These are phyloP conservation scores for Protomyces gravidus DNA, from an alignment of 1,139 yeast species.

Conservation along the genomic window DNA sequence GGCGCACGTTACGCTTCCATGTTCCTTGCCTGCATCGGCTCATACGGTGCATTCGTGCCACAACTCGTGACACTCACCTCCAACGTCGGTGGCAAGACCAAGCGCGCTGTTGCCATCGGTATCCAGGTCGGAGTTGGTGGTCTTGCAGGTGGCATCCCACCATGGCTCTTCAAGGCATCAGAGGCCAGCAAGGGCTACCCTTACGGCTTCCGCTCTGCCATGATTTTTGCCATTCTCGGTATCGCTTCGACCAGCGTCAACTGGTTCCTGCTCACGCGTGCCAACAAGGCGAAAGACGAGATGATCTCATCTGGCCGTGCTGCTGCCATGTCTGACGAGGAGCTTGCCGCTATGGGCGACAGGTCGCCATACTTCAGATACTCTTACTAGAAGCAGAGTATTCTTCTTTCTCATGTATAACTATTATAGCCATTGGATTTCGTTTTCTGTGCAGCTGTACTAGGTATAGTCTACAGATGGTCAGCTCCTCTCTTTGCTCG, in stretches of 20 bases:
- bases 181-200: slow-evolving; percentile 51
- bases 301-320: slow-evolving; percentile 12
- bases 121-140: slow-evolving; percentile 36
- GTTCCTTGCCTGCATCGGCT: slow-evolving; percentile 24
- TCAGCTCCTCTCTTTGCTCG: no score
- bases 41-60: not conserved
- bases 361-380: slow-evolving; percentile 26
- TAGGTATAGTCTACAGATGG: no score
- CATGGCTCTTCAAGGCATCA: slow-evolving; percentile 40
- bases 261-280: slow-evolving; percentile 40
- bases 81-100: slow-evolving; percentile 8
- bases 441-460: not conserved
- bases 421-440: not conserved
- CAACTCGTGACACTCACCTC: not conserved
- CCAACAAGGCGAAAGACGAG: slow-evolving; percentile 38
- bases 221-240: slow-evolving; percentile 48
- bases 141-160: slow-evolving; percentile 4
- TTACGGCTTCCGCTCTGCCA: slow-evolving; percentile 50
- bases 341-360: slow-evolving; percentile 26
- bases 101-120: slow-evolving; percentile 38
- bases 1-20: slow-evolving; percentile 24
- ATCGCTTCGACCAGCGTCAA: slow-evolving; percentile 41
- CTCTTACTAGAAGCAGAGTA: not conserved
- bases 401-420: not conserved
- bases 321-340: slow-evolving; percentile 5